Base-by-base conservation (phyloP, 2,329 filamentous ascomycete species). In the Botrytis aclada region DNA sequence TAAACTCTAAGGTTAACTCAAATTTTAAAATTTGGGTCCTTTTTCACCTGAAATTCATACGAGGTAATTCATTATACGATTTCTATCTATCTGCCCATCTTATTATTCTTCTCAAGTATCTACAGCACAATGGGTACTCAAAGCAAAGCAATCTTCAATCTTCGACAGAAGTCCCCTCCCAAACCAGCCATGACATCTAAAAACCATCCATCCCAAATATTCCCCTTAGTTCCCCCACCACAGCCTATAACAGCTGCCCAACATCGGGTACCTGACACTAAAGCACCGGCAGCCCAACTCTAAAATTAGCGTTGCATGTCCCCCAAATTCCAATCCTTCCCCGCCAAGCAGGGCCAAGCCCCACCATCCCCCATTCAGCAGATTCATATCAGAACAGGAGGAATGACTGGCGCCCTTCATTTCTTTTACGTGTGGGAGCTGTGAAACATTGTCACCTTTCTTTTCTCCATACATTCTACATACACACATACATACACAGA, bases 311-410 rank as follows among this genome's bases (percentile, higher is more conserved):
- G 45, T 41, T 56, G n/a, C 37, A 39, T 6, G 47, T 54, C 32
- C 34, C 29, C 34, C 45, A 7, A 65, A 47, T 39, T 37, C 34
- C 22, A 54, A 32, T 43, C 18, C n/a, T 58, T 16, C 47, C 47
- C 66, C 66, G 29, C 64, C 64, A 69, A 69, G 51, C 66, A 45
- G 39, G 20, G 64, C 64, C 45, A 66, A 66, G 64, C 58, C n/a
- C 54, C 39, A 25, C 56, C 41, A 60, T 47, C 37, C 67, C 67
- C 34, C 66, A 69, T 69, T 58, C 22, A 69, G 51, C 51, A 56
- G 18, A 20, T 47, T 51, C 32, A 67, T 54, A 72, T 39, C 41
- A 63, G 25, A 69, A 56, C 34, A 58, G 65, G 51, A 43, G 45
- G 34, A 56, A 71, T 56, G 25, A 22, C 62, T 58, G 10, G 56